phyloP scores from a whole-genome alignment of 148 eudicot genomes.

The Chenopodium berlandieri region DNA sequence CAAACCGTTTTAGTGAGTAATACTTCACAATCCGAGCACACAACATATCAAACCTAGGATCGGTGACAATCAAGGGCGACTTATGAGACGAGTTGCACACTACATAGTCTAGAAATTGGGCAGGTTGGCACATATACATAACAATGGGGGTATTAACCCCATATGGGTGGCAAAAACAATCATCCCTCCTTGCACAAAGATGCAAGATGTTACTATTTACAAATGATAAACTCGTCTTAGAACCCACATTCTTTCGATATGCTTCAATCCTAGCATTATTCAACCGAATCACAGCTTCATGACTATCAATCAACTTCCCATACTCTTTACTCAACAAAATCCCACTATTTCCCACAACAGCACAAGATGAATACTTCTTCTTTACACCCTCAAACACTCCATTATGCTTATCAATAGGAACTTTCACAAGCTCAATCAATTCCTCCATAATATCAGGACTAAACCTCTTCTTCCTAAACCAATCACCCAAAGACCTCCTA shows the following conservation, averaged over 20 bases:
- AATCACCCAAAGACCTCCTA: conserved; percentile 44
- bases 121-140: conserved; percentile 86
- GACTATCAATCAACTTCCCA: conserved; percentile 62
- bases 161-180: conserved; percentile 85
- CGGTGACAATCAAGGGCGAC: conserved; percentile 63
- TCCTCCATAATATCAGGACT: conserved; percentile 46
- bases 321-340: conserved; percentile 54
- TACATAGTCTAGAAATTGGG: conserved; percentile 75
- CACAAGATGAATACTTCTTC: conserved; percentile 63
- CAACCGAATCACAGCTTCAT: conserved; percentile 70
- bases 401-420: conserved; percentile 32
- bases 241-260: conserved; percentile 55
- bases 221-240: conserved; percentile 70
- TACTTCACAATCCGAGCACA: conserved; percentile 80
- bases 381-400: conserved; percentile 13
- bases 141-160: conserved; percentile 60
- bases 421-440: conserved; percentile 37
- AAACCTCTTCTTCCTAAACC: conserved; percentile 53
- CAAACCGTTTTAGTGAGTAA: conserved; percentile 70
- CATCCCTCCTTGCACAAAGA: conserved; percentile 58
- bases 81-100: conserved; percentile 68
- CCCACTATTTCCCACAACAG: conserved; percentile 95
- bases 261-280: conserved; percentile 64
- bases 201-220: conserved; percentile 85
- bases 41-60: conserved; percentile 62